Percentiles rank a stretch among this genome's conserved stretches.
These are phyloP conservation scores for Sarocladiaceae sp. DNA, from an alignment of 2,329 filamentous ascomycete genomes.

Conservation along the genomic window DNA sequence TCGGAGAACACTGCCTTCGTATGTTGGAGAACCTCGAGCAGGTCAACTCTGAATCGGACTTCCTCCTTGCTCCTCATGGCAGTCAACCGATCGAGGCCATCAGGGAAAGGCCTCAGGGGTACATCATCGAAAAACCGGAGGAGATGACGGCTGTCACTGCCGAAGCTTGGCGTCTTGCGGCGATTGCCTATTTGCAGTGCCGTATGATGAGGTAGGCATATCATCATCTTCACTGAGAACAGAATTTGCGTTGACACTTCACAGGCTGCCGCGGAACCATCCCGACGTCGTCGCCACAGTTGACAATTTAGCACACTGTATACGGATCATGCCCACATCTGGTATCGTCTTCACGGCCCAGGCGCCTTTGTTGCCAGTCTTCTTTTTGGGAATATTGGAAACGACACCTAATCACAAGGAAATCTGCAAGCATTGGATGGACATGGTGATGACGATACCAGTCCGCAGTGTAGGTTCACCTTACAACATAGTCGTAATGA, in stretches of 20 bases:
- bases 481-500: slow-evolving; percentile 14
- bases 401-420: slow-evolving; percentile 20
- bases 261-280: slow-evolving; percentile 31
- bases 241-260: slow-evolving; percentile 9
- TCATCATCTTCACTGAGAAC: not conserved
- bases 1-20: too few species aligned
- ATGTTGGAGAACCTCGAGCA: not conserved
- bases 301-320: slow-evolving; percentile 27
- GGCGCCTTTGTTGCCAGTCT: slow-evolving; percentile 34
- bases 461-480: slow-evolving; percentile 32
- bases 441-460: slow-evolving; percentile 27
- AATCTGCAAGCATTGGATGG: slow-evolving; percentile 29
- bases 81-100: slow-evolving; percentile 23
- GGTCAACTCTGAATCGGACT: slow-evolving; percentile 16
- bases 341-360: slow-evolving; percentile 34
- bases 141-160: slow-evolving; percentile 35
- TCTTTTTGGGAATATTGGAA: slow-evolving; percentile 32
- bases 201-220: slow-evolving; percentile 28
- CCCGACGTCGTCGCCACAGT: slow-evolving; percentile 25
- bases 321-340: slow-evolving; percentile 34
- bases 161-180: slow-evolving; percentile 34
- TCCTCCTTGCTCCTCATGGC: slow-evolving; percentile 8
- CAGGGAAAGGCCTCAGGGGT: slow-evolving; percentile 16
- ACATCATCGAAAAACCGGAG: slow-evolving; percentile 19
- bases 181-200: slow-evolving; percentile 32